Conservation (phyloP, 345 rosid species). For the Eucalyptus erythrocorys region DNA sequence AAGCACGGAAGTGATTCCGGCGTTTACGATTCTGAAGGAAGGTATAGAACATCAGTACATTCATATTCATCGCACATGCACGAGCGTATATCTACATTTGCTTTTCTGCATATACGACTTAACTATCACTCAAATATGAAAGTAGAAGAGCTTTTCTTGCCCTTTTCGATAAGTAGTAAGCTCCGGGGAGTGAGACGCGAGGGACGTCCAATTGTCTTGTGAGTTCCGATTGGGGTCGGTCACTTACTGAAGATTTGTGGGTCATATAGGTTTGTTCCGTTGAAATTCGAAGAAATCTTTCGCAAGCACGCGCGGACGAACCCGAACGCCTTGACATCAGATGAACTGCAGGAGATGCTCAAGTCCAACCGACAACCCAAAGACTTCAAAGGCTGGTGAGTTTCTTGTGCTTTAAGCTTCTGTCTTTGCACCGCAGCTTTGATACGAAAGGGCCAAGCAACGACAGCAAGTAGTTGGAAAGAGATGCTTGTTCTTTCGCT, state of each 20-base stretch:
- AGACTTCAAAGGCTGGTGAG: slow-evolving; percentile 2
- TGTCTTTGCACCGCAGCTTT: neutral
- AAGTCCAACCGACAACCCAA: slow-evolving; percentile 2
- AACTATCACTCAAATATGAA: neutral
- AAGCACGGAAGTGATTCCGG: slow-evolving; percentile 89
- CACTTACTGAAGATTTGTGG: neutral
- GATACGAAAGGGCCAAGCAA: neutral
- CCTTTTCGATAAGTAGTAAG: neutral
- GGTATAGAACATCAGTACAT: slow-evolving; percentile 12
- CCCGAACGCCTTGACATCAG: neutral
- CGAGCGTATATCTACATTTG: neutral
- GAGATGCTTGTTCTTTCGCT: neutral
- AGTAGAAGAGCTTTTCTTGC: neutral
- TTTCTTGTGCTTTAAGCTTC: neutral
- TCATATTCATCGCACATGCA: neutral
- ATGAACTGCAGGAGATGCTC: slow-evolving; percentile 2
- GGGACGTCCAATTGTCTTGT: neutral
- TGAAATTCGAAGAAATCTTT: slow-evolving; percentile 73
- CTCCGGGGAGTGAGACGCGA: neutral
- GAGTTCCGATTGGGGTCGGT: neutral
- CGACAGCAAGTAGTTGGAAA: neutral
- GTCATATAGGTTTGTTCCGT: slow-evolving; percentile 36
- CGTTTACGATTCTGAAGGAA: slow-evolving; percentile 69
- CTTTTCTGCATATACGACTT: neutral
- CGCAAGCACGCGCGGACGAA: slow-evolving; percentile 28